phyloP scores from a whole-genome alignment of 108 stramenopile genomes.

The Nannochloropsis oceanica region DNA sequence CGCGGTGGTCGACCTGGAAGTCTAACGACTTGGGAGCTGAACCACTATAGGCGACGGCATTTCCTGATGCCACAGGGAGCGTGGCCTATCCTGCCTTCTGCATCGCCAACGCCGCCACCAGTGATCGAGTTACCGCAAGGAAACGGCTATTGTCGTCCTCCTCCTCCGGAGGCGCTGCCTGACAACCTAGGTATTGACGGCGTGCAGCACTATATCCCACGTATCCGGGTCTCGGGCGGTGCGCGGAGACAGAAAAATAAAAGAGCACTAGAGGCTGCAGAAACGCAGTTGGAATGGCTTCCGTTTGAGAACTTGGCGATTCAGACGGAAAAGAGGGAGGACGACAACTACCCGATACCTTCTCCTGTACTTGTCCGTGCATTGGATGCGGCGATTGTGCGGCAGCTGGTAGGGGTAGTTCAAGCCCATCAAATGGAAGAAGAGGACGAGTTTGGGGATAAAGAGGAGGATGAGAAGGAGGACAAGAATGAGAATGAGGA shows the following conservation, averaged over 20 bases:
- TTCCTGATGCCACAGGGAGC: too few relatives aligned
- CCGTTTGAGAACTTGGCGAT: not conserved
- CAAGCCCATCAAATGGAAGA: not conserved
- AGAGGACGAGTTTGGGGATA: not conserved
- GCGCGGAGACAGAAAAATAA: not conserved
- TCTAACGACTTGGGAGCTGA: too few relatives aligned
- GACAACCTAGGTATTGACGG: not conserved
- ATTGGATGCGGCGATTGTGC: not conserved
- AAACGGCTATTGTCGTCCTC: too few relatives aligned
- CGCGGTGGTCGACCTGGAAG: too few relatives aligned
- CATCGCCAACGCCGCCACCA: too few relatives aligned
- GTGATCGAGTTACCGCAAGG: too few relatives aligned
- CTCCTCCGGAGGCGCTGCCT: too few relatives aligned
- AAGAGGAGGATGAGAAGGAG: not conserved
- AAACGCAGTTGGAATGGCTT: not conserved
- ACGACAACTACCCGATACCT: not conserved
- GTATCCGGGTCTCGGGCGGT: not conserved
- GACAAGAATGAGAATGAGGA: not conserved
- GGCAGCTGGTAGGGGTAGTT: not conserved
- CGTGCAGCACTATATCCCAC: not conserved
- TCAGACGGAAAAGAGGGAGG: too few relatives aligned
- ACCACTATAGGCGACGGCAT: too few relatives aligned
- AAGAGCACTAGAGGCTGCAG: not conserved
- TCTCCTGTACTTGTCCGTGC: not conserved
- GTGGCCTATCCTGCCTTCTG: too few relatives aligned